Base-by-base conservation (phyloP, 495 filamentous ascomycete species). In the Aspergillus avenaceus region DNA sequence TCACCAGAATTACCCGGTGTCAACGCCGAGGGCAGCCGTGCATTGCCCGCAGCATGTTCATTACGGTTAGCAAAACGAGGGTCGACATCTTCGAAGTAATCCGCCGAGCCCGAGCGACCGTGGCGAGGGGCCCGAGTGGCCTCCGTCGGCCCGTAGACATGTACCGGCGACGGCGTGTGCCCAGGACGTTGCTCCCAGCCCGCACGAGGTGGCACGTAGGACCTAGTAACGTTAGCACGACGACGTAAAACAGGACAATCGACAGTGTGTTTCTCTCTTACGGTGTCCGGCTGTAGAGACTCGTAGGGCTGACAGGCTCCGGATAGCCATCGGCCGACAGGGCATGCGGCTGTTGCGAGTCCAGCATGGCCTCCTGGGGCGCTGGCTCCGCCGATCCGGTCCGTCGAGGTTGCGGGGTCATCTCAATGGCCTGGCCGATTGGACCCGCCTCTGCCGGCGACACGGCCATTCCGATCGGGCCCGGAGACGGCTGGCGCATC, bases 1-100 rank as follows among this genome's bases (percentile, higher is more conserved):
- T 62, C 60, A 74, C 71, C 68, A 60, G 57, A 57, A 54, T 50
- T 45, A 37, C 71, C 71, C 26, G 71, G 71, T 12, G 64, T 67
- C 43, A 74, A 53, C 41, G 55, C 58, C 31, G 67, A 51, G 11
- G 71, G 71, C 26, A 72, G 21, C 8, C 53, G 43, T 3, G 53
- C 21, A 34, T 60, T 53, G 41, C 51, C 49, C 29, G 41, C 59
- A 29, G 53, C 58, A 4, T 60, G 52, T 24, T 65, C 64, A 41
- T 64, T 65, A 48, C 67, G 62, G 50, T 76, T 76, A 40, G 73
- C 86, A 64, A 97, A 98, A 32, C 85, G 85, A 19, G 93, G 93
- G 49, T 95, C 91, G 16, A 93, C 85, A 63, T 97, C 93, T 78
- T 98, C 93, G 62, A 92, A 96, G 68, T 97, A 97, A 49, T 79